Percentiles rank a stretch among this genome's conserved stretches.
phyloP scores from a whole-genome alignment of 2,329 filamentous ascomycete species.

The Penicillium corylophilum region DNA sequence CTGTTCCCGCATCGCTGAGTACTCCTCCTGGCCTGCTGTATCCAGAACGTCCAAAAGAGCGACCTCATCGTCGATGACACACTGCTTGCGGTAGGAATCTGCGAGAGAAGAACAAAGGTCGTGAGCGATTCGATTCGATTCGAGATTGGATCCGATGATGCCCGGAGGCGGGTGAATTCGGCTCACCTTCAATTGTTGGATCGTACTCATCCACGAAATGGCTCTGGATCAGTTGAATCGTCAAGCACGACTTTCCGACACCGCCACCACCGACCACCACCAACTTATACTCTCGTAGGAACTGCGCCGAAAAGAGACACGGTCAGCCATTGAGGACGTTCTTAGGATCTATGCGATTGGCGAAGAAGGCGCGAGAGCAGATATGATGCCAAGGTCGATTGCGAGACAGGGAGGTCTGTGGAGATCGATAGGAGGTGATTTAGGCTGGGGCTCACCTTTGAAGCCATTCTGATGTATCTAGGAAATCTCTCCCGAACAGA shows the following conservation, averaged over 20 bases:
- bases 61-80: conserved; percentile 96
- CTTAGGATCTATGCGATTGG: background rate
- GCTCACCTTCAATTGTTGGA: conserved; percentile 89
- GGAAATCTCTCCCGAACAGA: background rate
- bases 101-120: conserved; percentile 14
- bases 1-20: conserved; percentile 98
- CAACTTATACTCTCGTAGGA: conserved; percentile 88
- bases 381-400: background rate
- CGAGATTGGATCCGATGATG: background rate
- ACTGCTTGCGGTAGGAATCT: conserved; percentile 99
- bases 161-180: conserved; percentile 10
- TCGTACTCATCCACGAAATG: conserved; percentile 99
- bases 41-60: conserved; percentile 96
- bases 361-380: background rate
- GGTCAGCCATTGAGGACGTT: conserved; percentile 22
- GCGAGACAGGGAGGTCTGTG: background rate
- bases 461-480: conserved; percentile 22
- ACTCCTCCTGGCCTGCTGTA: conserved; percentile 97
- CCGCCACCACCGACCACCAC: conserved; percentile 97
- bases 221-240: conserved; percentile 91
- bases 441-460: conserved; percentile 20
- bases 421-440: background rate
- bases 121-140: conserved; percentile 14
- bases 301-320: conserved; percentile 50
- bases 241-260: conserved; percentile 98